Percentiles rank a stretch among this genome's conserved stretches.
Evolutionary conservation across 345 rosid genomes (phyloP).

Genomic region (Sisymbrium irio): DNA sequence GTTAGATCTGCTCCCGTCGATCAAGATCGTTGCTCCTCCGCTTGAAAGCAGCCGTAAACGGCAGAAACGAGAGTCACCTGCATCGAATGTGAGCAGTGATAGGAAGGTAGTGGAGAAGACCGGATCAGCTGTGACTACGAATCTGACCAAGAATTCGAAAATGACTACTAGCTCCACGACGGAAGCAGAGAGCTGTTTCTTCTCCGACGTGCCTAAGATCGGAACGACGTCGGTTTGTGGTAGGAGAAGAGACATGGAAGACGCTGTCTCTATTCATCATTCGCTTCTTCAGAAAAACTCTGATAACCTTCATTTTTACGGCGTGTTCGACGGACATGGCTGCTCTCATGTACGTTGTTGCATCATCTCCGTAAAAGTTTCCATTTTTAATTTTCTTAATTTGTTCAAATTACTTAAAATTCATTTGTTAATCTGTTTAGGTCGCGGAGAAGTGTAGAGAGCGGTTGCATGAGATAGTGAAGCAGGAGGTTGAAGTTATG

Average conservation of each 20-base stretch:
- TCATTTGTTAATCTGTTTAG: neutral
- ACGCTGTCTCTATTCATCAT: slow-evolving; percentile 65
- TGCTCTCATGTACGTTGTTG: slow-evolving; percentile 88
- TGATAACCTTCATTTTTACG: slow-evolving; percentile 52
- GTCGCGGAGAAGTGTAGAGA: slow-evolving; percentile 38
- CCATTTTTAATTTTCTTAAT: neutral
- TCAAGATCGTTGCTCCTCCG: slow-evolving; percentile 45
- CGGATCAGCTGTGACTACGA: neutral
- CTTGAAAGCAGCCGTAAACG: slow-evolving; percentile 49
- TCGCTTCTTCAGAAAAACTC: slow-evolving; percentile 28
- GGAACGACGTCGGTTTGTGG: slow-evolving; percentile 95
- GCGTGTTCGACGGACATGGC: slow-evolving; percentile 96
- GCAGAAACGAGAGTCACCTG: slow-evolving; percentile 37
- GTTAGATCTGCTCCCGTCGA: slow-evolving; percentile 54
- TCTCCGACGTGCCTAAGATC: slow-evolving; percentile 41
- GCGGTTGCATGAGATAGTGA: slow-evolving; percentile 39
- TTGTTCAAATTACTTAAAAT: neutral
- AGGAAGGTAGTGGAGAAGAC: neutral
- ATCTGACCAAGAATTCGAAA: slow-evolving; percentile 1
- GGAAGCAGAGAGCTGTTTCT: slow-evolving; percentile 13
- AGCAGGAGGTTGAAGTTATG: slow-evolving; percentile 27
- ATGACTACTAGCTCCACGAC: neutral
- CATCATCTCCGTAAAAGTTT: neutral
- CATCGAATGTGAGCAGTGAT: neutral
- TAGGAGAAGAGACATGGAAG: slow-evolving; percentile 93